phyloP scores from a whole-genome alignment of 768 basidiomycete species.

The Boletus rufocinnamomeus region DNA sequence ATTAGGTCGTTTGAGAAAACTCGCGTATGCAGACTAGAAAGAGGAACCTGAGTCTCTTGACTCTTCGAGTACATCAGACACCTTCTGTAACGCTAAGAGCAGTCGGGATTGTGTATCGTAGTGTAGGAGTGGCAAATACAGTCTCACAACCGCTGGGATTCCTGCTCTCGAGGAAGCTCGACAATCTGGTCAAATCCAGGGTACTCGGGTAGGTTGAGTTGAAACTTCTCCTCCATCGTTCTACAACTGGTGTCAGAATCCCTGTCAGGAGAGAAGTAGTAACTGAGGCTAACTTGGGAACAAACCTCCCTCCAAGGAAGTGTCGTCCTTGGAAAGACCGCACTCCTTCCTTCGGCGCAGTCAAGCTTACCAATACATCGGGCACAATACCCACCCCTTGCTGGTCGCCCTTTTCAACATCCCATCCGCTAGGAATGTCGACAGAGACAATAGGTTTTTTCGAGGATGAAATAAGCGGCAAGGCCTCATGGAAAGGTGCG shows the following conservation, averaged over 20 bases:
- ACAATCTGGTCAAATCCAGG: conserved; percentile 82
- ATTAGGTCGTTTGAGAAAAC: background rate
- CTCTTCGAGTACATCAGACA: background rate
- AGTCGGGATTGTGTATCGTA: background rate
- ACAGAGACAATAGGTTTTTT: conserved; percentile 86
- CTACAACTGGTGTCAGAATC: conserved; percentile 41
- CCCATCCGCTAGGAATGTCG: conserved; percentile 97
- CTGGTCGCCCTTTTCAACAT: conserved; percentile 77
- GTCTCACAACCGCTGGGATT: conserved; percentile 9
- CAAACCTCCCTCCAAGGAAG: conserved; percentile 92
- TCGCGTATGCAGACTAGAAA: background rate
- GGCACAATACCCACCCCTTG: conserved; percentile 62
- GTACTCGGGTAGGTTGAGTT: conserved; percentile 82
- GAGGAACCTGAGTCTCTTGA: background rate
- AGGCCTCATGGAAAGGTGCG: conserved; percentile 78
- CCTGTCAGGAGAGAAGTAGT: background rate
- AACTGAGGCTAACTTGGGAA: conserved; percentile 67
- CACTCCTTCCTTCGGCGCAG: conserved; percentile 92
- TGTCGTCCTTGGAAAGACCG: conserved; percentile 76
- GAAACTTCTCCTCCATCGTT: conserved; percentile 66
- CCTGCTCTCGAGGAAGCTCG: conserved; percentile 49
- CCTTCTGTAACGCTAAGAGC: background rate
- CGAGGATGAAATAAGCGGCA: conserved; percentile 64
- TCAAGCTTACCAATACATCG: conserved; percentile 84
- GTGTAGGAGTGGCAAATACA: too few species aligned